A percentile compares a stretch with the other conserved stretches of the same genome.
Conservation (phyloP, 768 basidiomycete genomes). For the Suillus sp. region DNA sequence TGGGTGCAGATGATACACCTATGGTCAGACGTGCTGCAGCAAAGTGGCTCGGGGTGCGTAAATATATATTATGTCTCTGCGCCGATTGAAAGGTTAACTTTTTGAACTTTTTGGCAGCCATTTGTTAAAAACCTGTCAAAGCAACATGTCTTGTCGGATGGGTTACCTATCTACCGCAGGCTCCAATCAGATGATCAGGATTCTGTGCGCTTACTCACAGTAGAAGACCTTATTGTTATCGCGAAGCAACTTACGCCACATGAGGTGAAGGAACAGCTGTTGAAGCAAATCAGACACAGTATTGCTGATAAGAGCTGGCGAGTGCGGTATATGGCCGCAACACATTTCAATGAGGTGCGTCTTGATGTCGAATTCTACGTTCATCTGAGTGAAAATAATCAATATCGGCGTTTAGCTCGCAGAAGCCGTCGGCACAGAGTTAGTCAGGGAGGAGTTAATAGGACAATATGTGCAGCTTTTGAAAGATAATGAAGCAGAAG, state of each 20-base stretch:
- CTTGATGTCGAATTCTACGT: background rate
- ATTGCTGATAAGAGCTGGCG: slow-evolving; percentile 98
- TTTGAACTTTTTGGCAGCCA: slow-evolving; percentile 52
- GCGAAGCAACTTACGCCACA: slow-evolving; percentile 79
- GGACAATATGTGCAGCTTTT: slow-evolving; percentile 90
- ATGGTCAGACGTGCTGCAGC: slow-evolving; percentile 98
- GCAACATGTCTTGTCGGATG: slow-evolving; percentile 81
- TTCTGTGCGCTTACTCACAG: slow-evolving; percentile 92
- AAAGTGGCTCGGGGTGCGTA: slow-evolving; percentile 91
- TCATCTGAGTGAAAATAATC: background rate
- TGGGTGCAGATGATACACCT: slow-evolving; percentile 94
- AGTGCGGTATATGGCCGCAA: slow-evolving; percentile 98
- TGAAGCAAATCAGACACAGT: slow-evolving; percentile 85
- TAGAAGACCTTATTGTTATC: slow-evolving; percentile 93
- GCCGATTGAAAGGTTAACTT: slow-evolving; percentile 20
- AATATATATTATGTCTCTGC: slow-evolving; percentile 7
- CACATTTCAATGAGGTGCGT: slow-evolving; percentile 90
- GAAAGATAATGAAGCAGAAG: slow-evolving; percentile 99
- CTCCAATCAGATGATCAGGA: slow-evolving; percentile 97
- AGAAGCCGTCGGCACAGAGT: slow-evolving; percentile 83
- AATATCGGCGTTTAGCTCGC: slow-evolving; percentile 61
- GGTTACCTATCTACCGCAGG: slow-evolving; percentile 89
- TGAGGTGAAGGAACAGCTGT: slow-evolving; percentile 90
- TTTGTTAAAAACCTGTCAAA: slow-evolving; percentile 79
- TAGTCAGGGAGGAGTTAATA: slow-evolving; percentile 93